Percentiles rank a stretch among this genome's conserved stretches.
These are phyloP conservation scores for Pseudocercospora musae DNA, from an alignment of 2,329 filamentous ascomycete genomes.

Conservation along the genomic window DNA sequence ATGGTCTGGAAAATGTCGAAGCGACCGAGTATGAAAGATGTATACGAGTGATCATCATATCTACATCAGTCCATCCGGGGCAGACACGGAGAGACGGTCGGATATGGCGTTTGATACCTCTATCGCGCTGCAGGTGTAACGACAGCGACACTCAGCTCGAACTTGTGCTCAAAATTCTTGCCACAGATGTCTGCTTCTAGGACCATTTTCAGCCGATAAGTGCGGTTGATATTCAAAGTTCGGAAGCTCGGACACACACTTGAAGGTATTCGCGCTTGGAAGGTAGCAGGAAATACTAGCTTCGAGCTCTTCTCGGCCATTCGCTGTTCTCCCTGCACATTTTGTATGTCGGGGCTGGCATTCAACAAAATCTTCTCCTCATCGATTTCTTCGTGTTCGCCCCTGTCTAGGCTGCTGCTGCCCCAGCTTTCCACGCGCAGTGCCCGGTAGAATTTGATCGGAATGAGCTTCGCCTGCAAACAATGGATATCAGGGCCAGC, in stretches of 20 bases:
- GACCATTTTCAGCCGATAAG: not conserved
- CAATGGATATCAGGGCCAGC: no score
- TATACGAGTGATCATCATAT: not conserved
- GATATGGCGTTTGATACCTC: not conserved
- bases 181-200: not conserved
- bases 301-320: not conserved
- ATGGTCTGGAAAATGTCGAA: not conserved
- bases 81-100: not conserved
- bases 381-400: slow-evolving; percentile 2
- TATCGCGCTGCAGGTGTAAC: not conserved
- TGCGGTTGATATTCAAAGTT: not conserved
- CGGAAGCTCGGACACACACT: not conserved
- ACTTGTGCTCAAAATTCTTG: not conserved
- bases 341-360: not conserved
- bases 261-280: not conserved
- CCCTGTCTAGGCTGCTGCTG: not conserved
- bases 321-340: not conserved
- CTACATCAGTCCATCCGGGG: not conserved
- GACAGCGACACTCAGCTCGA: not conserved
- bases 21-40: not conserved
- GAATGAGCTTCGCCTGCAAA: not conserved
- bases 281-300: not conserved
- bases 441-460: not conserved
- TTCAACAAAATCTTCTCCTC: slow-evolving; percentile 1
- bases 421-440: not conserved